phyloP scores from a whole-genome alignment of 345 rosid species.

The Sapria himalayana region DNA sequence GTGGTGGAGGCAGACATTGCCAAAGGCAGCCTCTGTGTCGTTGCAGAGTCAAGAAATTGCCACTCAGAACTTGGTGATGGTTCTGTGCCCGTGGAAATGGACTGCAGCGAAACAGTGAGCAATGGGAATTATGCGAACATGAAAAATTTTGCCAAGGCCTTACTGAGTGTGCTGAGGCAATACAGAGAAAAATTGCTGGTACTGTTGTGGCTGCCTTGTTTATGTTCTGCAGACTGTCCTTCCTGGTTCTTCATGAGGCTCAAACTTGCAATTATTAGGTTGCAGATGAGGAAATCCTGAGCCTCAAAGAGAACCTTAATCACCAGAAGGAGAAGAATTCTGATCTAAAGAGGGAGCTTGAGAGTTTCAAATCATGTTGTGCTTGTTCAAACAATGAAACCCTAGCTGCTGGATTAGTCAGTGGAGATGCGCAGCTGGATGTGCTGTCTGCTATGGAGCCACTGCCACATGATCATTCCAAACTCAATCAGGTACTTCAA shows the following conservation, averaged over 20 bases:
- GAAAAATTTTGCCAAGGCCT: conserved; percentile 49
- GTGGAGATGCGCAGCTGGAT: conserved; percentile 11
- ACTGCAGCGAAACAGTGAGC: too few species aligned
- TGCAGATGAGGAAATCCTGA: conserved; percentile 37
- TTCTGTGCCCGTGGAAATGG: too few species aligned
- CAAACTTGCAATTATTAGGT: conserved; percentile 20
- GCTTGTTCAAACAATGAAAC: conserved; percentile 14
- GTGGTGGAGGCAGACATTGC: too few species aligned
- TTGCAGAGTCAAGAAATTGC: too few species aligned
- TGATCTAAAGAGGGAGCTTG: conserved; percentile 35
- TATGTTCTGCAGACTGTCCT: too few species aligned
- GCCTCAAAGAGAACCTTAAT: conserved; percentile 26
- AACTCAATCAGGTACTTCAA: too few species aligned
- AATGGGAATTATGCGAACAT: conserved; percentile 31
- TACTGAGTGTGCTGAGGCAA: conserved; percentile 69
- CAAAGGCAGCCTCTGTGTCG: too few species aligned
- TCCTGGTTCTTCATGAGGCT: too few species aligned
- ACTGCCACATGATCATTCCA: too few species aligned
- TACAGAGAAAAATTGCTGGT: conserved; percentile 55
- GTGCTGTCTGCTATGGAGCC: conserved; percentile 8
- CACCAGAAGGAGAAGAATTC: conserved; percentile 26
- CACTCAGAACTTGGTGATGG: too few species aligned
- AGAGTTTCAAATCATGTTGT: conserved; percentile 25
- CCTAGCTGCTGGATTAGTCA: conserved; percentile 6
- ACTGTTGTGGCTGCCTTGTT: conserved; percentile 2